A percentile compares a stretch with the other conserved stretches of the same genome.
Conservation (phyloP, 2,329 filamentous ascomycete genomes). For the Cordyceps tenuipes region DNA sequence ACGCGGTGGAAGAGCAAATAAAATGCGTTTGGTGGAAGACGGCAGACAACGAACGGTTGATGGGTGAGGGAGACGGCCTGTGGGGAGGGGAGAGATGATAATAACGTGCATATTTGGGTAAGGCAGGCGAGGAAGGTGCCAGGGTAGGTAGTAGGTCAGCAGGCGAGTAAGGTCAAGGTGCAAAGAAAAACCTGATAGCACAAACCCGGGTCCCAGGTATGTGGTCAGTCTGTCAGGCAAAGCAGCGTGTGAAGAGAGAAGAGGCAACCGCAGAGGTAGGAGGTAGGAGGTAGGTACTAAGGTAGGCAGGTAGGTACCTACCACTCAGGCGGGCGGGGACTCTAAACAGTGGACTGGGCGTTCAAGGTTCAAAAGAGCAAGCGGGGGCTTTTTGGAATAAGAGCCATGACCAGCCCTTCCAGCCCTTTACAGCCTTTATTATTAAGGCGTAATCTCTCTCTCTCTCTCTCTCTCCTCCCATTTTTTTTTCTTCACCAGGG, state of each 20-base stretch:
- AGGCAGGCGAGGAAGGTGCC: background rate
- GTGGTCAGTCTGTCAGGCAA: background rate
- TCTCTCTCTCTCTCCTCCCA: no score
- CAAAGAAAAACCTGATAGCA: background rate
- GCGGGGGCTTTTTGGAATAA: background rate
- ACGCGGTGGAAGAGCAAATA: background rate
- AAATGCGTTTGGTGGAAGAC: background rate
- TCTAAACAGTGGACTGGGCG: background rate
- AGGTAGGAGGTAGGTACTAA: no score
- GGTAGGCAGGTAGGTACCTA: no score
- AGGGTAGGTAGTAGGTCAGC: background rate
- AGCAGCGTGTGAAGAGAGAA: background rate
- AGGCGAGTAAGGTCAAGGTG: background rate
- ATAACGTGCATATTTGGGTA: background rate
- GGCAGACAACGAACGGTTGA: background rate
- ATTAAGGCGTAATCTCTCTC: background rate
- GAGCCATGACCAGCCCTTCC: background rate
- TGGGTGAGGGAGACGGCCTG: slow-evolving; percentile 2
- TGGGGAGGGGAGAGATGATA: background rate
- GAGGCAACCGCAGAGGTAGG: background rate
- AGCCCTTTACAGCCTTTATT: no score
- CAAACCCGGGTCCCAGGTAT: background rate
- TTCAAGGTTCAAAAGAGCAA: background rate
- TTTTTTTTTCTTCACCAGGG: no score
- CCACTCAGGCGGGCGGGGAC: background rate